Evolutionary conservation across 2,329 filamentous ascomycete genomes (phyloP).

Genomic region (Paraphoma sp.): DNA sequence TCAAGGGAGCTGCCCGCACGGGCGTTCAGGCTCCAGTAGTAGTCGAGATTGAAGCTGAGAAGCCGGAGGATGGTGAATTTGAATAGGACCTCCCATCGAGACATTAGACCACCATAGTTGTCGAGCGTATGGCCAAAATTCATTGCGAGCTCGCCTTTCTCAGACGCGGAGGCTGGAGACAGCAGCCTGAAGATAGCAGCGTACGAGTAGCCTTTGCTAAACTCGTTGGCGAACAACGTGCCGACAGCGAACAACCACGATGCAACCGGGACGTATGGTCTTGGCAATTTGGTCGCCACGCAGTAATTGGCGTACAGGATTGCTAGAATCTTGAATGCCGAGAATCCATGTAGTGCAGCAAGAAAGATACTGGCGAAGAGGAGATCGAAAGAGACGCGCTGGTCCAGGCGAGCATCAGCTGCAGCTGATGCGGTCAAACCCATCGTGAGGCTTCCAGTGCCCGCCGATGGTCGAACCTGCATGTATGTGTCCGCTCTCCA

Average conservation of each 20-base stretch:
- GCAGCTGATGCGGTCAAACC: constrained; percentile 55
- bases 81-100: constrained; percentile 96
- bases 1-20: constrained; percentile 72
- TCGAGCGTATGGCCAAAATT: constrained; percentile 77
- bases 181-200: constrained; percentile 65
- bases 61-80: constrained; percentile 92
- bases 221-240: constrained; percentile 88
- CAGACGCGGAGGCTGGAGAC: constrained; percentile 48
- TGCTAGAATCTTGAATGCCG: constrained; percentile 77
- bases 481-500: constrained; percentile 54
- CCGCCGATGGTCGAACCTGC: constrained; percentile 46
- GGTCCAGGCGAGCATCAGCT: constrained; percentile 62
- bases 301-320: constrained; percentile 85
- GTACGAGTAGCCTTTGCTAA: constrained; percentile 78
- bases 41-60: constrained; percentile 96
- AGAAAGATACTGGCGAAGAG: constrained; percentile 82
- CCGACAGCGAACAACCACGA: constrained; percentile 92
- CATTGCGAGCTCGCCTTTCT: constrained; percentile 54
- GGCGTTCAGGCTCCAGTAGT: constrained; percentile 85
- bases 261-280: constrained; percentile 71
- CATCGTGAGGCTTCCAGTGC: constrained; percentile 44
- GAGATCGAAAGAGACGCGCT: constrained; percentile 82
- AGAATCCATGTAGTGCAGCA: constrained; percentile 81
- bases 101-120: constrained; percentile 79
- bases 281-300: constrained; percentile 75